Evolutionary conservation across 2,329 filamentous ascomycete species (phyloP), one percentile per base, ranked within the genome.

Genomic region (Cadophora sp.): DNA sequence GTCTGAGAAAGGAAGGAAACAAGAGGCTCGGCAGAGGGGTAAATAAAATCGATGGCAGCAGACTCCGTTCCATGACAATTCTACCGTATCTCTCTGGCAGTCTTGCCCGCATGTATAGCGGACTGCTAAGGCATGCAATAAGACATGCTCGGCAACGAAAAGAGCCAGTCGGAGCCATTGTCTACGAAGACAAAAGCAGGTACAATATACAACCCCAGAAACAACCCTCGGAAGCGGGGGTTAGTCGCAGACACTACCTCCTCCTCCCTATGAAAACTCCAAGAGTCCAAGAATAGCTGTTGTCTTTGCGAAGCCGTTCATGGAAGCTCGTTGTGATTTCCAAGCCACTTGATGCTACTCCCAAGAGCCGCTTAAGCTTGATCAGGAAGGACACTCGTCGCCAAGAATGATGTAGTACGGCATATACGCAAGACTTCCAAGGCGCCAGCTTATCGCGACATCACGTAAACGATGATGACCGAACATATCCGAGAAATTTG

Each of bases 1-100:
- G 22, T n/a, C 64, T 62, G n/a, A 59, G 64, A 68, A 68, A n/a
- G 64, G 67, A 66, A 68, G 56, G 67, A 64, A 53, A 39, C 30
- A 68, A 68, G 67, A 41, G 48, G 39, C 61, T 68, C 58, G 67
- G 67, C 64, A 62, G 43, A 61, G 30, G 41, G 24, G 41, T 48
- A 24, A 27, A 5, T 7, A 22, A 18, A 18, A 24, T 24, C 11
- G 4, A 27, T 43, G n/a, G 30, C 20, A 24, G 16, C 13, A 30
- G 27, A 30, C 27, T 30, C 27, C 27, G 27, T 16, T 50, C 2
- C 33, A 4, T 61, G 41, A 27, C 16, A 48, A 36, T 3, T 50
- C 41, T 22, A 30, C 27, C 27, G 27, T 30, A 39, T 45, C 45
- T 45, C 11, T 50, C 24, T 36, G 9, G n/a, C 30, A 22, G 33